Base-by-base conservation (phyloP, 495 filamentous ascomycete genomes). In the Lineolata rhizophorae region DNA sequence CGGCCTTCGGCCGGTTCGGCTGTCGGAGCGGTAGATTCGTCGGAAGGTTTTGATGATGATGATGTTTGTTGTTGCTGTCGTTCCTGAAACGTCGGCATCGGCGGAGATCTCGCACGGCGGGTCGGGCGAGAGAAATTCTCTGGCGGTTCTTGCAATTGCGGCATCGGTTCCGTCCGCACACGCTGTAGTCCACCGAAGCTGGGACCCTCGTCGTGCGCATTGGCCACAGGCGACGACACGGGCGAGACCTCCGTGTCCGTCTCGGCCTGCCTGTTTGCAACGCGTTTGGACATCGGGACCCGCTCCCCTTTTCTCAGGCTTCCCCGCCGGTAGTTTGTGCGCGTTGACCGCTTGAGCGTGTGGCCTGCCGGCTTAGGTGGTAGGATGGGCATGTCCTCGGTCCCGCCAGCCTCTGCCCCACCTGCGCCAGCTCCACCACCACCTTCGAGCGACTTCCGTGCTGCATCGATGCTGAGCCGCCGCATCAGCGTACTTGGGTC, bases 251-350 rank as follows among this genome's bases (percentile, higher is more conserved):
- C 71, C 2, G 43, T 51, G 30, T 67, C 61, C n/a, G 64, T 65
- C 29, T 72, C 67, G 20, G 66, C 64, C 20, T 45, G 38, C 2
- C 58, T 44, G 33, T 66, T 63, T 2, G 62, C 69, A 25, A 68
- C 57, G 34, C 87, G 62, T 50, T 78, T 87, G 0, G 81, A 74
- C 40, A 80, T 77, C 17, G 76, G 71, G 3, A 67, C 62, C 31
- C 73, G 62, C 42, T 85, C 77, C 27, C 76, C 76, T 46, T 76
- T 82, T 37, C 70, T 70, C 31, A 82, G 50, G 56, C 83, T 93
- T 9, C 84, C 87, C 32, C 78, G 76, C 44, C 81, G 62, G 45
- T 97, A 97, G 18, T 80, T 82, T 11, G 87, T 99, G 22, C 81
- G 67, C 11, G 82, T 99, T 22, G 90, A 91, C 34, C 87, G 65